Conservation (phyloP, 176 grass and related monocot genomes). For the Tillandsia leiboldiana region DNA sequence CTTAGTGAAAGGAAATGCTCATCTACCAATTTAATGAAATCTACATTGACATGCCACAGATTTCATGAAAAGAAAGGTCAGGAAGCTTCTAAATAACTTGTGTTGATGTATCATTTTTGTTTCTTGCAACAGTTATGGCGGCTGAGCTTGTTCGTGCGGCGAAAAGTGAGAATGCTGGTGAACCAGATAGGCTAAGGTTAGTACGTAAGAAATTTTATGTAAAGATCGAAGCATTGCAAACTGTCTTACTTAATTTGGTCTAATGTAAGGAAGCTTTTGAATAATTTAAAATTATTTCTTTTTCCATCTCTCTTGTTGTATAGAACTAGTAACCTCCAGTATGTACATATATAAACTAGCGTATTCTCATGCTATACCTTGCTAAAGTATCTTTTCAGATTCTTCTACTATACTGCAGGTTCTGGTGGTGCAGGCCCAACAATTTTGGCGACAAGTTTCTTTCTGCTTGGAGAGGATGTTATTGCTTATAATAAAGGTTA, state of each 20-base stretch:
- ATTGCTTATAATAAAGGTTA: slow-evolving; percentile 90
- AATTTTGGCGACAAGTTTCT: slow-evolving; percentile 80
- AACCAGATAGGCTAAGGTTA: slow-evolving; percentile 95
- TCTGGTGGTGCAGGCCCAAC: slow-evolving; percentile 86
- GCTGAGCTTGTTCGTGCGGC: slow-evolving; percentile 58
- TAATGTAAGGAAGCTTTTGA: no score
- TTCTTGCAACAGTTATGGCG: slow-evolving; percentile 57
- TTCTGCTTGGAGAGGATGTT: slow-evolving; percentile 92
- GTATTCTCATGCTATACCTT: slow-evolving; percentile 8
- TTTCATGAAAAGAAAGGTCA: no score
- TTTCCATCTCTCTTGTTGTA: no score
- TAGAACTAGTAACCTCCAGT: no score
- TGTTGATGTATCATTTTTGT: slow-evolving; percentile 1
- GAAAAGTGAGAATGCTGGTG: slow-evolving; percentile 47
- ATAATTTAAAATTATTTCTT: no score
- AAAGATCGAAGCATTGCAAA: background rate
- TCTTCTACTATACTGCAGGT: slow-evolving; percentile 94
- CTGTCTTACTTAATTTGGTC: background rate
- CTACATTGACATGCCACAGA: no score
- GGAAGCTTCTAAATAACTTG: background rate
- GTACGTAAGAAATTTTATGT: background rate
- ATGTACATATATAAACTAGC: no score
- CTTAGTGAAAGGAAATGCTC: background rate
- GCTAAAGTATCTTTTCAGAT: slow-evolving; percentile 75
- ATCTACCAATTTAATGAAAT: no score